These are phyloP conservation scores for Huiozyma sinensis DNA, from an alignment of 805 yeast genomes.

Conservation along the genomic window DNA sequence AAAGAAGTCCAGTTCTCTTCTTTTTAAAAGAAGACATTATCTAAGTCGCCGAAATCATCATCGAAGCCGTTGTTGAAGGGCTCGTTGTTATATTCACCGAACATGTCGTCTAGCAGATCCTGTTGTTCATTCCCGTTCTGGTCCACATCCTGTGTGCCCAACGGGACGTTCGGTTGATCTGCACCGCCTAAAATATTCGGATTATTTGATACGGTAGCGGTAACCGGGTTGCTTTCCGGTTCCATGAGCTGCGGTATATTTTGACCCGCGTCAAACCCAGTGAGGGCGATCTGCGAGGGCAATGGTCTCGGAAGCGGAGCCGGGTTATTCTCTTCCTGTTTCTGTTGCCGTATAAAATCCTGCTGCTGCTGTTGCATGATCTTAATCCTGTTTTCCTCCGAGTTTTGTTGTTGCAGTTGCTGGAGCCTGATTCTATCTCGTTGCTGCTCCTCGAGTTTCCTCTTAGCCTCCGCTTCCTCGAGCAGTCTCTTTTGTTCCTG, in stretches of 20 bases:
- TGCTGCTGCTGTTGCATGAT: slow-evolving; percentile 1
- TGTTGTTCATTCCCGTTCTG: slow-evolving; percentile 3
- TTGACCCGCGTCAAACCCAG: not conserved
- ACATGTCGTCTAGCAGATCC: slow-evolving; percentile 15
- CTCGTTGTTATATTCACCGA: slow-evolving; percentile 20
- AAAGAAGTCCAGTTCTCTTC: not conserved
- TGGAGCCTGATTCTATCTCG: slow-evolving; percentile 2
- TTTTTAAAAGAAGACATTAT: slow-evolving; percentile 27
- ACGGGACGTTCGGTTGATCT: not conserved
- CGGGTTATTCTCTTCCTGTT: not conserved
- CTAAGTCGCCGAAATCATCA: slow-evolving; percentile 28
- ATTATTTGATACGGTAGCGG: not conserved
- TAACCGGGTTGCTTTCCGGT: not conserved
- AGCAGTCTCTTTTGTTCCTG: slow-evolving; percentile 4
- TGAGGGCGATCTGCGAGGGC: not conserved
- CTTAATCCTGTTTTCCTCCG: not conserved
- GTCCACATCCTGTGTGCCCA: not conserved
- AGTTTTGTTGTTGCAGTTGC: slow-evolving; percentile 1
- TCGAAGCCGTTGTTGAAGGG: slow-evolving; percentile 25
- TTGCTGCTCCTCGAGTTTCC: slow-evolving; percentile 1
- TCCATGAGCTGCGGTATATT: not conserved
- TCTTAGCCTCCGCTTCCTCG: slow-evolving; percentile 1
- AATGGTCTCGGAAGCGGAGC: not conserved
- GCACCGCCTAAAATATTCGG: not conserved
- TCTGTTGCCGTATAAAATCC: not conserved